A percentile compares a stretch with the other conserved stretches of the same genome.
Evolutionary conservation across 2,329 filamentous ascomycete genomes (phyloP).

Genomic region (Xylaria sp.): DNA sequence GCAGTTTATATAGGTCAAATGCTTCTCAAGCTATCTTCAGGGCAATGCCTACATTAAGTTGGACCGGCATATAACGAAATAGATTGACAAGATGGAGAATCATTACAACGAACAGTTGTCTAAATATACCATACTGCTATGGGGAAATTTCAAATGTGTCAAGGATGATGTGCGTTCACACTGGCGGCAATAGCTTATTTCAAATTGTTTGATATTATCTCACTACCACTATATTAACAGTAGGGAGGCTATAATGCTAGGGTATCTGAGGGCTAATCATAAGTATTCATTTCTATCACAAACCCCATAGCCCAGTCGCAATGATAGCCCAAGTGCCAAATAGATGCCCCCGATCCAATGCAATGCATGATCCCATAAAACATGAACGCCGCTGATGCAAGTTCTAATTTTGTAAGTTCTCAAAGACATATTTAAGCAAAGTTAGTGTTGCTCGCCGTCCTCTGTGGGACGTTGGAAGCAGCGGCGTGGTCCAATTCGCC

Average conservation of each 20-base stretch:
- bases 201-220: conserved; percentile 2
- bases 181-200: neutral
- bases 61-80: too few relatives aligned
- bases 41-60: too few relatives aligned
- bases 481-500: conserved; percentile 50
- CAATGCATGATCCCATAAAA: conserved; percentile 20
- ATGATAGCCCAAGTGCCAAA: conserved; percentile 1
- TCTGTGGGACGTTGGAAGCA: conserved; percentile 50
- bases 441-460: conserved; percentile 44
- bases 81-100: too few relatives aligned
- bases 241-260: neutral
- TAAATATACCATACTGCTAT: neutral
- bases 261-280: neutral
- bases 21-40: too few relatives aligned
- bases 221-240: conserved; percentile 4
- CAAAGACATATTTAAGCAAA: conserved; percentile 30
- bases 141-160: too few relatives aligned
- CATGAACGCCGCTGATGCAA: conserved; percentile 23
- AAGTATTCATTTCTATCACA: neutral
- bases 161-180: neutral
- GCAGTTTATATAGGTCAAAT: too few relatives aligned
- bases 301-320: neutral
- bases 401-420: neutral
- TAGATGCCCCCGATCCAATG: neutral
- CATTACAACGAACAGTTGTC: neutral